Base-by-base conservation (phyloP, 2,329 filamentous ascomycete genomes). In the Clathrospora elynae region DNA sequence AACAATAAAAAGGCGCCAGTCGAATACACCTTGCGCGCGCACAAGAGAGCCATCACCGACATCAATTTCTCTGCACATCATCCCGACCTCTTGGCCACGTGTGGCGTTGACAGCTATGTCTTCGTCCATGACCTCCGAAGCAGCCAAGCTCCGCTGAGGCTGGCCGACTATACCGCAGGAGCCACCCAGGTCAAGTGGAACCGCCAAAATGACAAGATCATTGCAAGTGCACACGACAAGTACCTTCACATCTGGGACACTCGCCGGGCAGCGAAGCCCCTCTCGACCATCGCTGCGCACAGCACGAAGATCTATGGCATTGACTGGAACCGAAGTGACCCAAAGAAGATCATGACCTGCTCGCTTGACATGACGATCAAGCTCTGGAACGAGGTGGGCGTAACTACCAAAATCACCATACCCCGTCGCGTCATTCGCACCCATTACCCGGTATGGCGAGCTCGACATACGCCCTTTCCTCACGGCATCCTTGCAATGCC, bases 161-260 rank as follows among this genome's bases (percentile, higher is more conserved):
- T 95, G 93, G 92, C 87, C 48, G 90, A 96, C 72, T 96, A 90
- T 88, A 89, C 90, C 64, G 90, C 90, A 19, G 91, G 91, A 28
- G 91, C 90, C 8, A 95, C 91, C 1, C 92, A 96, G 67, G 91
- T 96, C 52, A 96, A 96, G 71, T 96, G 89, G 79, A 96, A 91
- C 64, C 83, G 91, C 17, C 88, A 92, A 65, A 84, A 95, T 60
- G 79, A 86, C n/a, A 83, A 93, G 63, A 84, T 96, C 18, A 76
- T 96, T 33, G 92, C 92, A 13, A 96, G 91, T 19, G 90, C 91
- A 8, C 92, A 96, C 72, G 90, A 96, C 70, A 84, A 85, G 34
- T 90, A 84, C 73, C 76, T 96, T 29, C 86, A 89, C 48, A 89
- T 96, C 36, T 96, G 91, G 91, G 91, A 96, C 68, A 85, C 88